Conservation (phyloP, 1,284 basidiomycete species). For the Sporisorium reilianum region DNA sequence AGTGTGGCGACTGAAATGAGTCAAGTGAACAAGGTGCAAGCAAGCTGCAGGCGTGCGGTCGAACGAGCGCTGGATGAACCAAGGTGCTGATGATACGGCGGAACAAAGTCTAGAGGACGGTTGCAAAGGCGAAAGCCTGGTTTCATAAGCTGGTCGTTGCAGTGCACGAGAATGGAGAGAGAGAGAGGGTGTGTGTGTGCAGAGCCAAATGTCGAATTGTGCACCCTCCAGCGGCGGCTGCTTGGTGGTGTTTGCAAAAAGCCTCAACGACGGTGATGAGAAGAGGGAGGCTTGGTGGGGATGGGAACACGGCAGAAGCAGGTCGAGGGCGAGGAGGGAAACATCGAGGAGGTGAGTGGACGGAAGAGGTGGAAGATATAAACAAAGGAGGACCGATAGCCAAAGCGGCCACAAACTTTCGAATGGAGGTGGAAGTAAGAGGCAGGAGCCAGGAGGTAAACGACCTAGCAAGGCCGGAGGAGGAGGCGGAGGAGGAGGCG, state of each 20-base stretch:
- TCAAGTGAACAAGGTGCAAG: no score
- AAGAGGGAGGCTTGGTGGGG: neutral
- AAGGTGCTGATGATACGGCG: neutral
- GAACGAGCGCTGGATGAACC: neutral
- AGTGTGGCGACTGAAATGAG: no score
- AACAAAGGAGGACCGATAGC: conserved; percentile 1
- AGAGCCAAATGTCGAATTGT: conserved; percentile 1
- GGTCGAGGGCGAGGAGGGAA: neutral
- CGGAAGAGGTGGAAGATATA: conserved; percentile 12
- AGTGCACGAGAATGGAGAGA: neutral
- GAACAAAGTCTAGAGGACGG: conserved; percentile 3
- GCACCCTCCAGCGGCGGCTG: neutral
- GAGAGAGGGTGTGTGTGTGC: no score
- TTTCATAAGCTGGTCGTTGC: conserved; percentile 9
- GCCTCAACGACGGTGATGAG: neutral
- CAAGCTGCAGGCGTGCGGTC: conserved; percentile 1
- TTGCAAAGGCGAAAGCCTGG: conserved; percentile 1
- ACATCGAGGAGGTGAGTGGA: conserved; percentile 6
- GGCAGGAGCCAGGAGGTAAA: conserved; percentile 2
- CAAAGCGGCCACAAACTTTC: neutral
- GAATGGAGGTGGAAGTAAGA: neutral
- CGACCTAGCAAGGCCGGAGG: conserved; percentile 8
- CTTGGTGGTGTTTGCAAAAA: neutral
- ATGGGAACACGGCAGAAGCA: conserved; percentile 1
- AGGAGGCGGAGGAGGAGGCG: conserved; percentile 1